Evolutionary conservation across 202 grass and related monocot species (phyloP).

Genomic region (Panicum virgatum): DNA sequence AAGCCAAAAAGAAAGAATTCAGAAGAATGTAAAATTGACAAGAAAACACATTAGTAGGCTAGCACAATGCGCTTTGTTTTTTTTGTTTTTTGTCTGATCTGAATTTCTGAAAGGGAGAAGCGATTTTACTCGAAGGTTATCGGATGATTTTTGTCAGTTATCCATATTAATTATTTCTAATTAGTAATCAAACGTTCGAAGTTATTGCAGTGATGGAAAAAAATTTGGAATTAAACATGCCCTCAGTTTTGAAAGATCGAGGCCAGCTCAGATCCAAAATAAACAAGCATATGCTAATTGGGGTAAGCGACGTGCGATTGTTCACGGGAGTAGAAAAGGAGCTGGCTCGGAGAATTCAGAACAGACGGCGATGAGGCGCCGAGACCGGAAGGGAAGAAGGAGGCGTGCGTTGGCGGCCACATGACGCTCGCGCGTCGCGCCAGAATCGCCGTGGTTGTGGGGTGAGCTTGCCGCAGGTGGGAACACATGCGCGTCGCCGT

Average conservation of each 20-base stretch:
- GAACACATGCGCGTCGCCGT: conserved; percentile 26
- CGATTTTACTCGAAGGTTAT: too few relatives aligned
- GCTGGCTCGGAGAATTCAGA: neutral
- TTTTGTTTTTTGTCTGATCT: too few relatives aligned
- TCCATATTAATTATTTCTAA: too few relatives aligned
- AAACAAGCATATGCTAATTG: neutral
- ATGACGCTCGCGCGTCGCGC: neutral
- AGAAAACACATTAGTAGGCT: neutral
- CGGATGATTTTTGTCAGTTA: too few relatives aligned
- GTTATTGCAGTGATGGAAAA: too few relatives aligned
- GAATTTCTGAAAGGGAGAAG: neutral
- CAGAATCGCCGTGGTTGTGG: neutral
- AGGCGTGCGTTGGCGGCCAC: neutral
- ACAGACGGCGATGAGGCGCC: neutral
- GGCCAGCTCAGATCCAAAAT: neutral
- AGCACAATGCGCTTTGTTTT: neutral
- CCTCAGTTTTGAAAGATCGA: too few relatives aligned
- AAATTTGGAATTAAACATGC: too few relatives aligned
- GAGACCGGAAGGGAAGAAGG: too few relatives aligned
- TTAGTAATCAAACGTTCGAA: too few relatives aligned
- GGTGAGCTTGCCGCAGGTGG: neutral
- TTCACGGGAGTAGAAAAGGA: neutral
- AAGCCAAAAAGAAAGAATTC: neutral
- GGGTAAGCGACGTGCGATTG: neutral
- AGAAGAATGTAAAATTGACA: neutral